Percentiles rank a stretch among this genome's conserved stretches.
phyloP scores from a whole-genome alignment of 2,329 filamentous ascomycete genomes.

The Ophiosphaerella korrae region DNA sequence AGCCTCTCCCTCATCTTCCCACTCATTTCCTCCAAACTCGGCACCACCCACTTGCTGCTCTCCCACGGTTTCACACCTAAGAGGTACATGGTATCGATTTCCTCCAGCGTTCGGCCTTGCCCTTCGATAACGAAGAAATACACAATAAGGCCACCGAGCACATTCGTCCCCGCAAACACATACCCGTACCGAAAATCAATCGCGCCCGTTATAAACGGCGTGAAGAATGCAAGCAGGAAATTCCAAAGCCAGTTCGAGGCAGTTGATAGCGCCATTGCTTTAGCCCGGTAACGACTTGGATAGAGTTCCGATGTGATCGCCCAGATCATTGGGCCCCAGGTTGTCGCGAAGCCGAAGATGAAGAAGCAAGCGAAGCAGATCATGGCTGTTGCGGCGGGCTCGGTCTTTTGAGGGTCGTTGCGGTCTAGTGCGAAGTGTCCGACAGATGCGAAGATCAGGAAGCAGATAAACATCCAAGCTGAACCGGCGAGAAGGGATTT shows the following conservation, averaged over 20 bases:
- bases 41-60: conserved; percentile 58
- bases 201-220: conserved; percentile 72
- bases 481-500: conserved; percentile 52
- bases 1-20: conserved; percentile 28
- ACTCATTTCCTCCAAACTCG: conserved; percentile 32
- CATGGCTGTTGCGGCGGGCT: conserved; percentile 55
- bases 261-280: conserved; percentile 50
- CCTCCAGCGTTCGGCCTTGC: conserved; percentile 73
- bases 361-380: conserved; percentile 72
- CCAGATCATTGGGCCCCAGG: conserved; percentile 65
- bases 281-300: conserved; percentile 58
- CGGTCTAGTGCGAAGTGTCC: conserved; percentile 51
- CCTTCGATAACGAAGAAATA: conserved; percentile 81
- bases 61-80: conserved; percentile 67
- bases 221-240: conserved; percentile 66
- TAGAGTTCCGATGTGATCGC: conserved; percentile 58
- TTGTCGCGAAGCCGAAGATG: conserved; percentile 68
- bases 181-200: conserved; percentile 77
- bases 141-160: conserved; percentile 66
- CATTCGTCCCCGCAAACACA: conserved; percentile 73
- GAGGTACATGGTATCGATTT: conserved; percentile 75
- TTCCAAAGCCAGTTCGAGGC: conserved; percentile 51
- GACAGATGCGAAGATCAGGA: conserved; percentile 58
- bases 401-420: conserved; percentile 33
- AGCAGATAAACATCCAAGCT: conserved; percentile 60